Conservation (phyloP, 176 grass and related monocot genomes). For the Luzula sylvatica region DNA sequence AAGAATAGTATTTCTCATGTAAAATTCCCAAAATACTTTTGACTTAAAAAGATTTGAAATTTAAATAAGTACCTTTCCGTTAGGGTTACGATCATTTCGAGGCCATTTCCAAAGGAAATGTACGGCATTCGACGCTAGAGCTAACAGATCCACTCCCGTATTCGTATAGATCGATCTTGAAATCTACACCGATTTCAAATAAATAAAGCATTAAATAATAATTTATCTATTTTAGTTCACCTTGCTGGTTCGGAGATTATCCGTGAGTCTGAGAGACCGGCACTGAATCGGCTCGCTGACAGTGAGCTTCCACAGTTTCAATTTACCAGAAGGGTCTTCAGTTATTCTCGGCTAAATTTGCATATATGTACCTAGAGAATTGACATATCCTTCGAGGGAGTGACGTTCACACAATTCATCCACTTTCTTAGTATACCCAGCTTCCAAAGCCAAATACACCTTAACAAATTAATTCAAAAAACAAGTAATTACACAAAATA, state of each 20-base stretch:
- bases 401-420: constrained; percentile 79
- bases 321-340: constrained; percentile 76
- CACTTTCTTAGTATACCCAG: constrained; percentile 85
- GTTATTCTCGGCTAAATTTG: constrained; percentile 65
- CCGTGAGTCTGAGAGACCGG: constrained; percentile 69
- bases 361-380: constrained; percentile 50
- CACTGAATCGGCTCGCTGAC: constrained; percentile 77
- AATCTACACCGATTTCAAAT: too few relatives aligned
- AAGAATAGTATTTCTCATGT: constrained; percentile 27
- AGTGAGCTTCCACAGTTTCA: constrained; percentile 96
- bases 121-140: constrained; percentile 79
- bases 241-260: constrained; percentile 85
- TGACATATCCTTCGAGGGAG: constrained; percentile 71
- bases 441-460: constrained; percentile 94
- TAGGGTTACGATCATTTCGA: constrained; percentile 71
- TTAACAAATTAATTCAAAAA: constrained; percentile 24
- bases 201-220: not conserved
- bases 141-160: constrained; percentile 81
- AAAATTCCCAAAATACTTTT: too few relatives aligned
- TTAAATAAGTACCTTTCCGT: constrained; percentile 55
- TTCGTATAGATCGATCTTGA: constrained; percentile 96
- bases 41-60: constrained; percentile 12
- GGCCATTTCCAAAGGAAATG: constrained; percentile 99
- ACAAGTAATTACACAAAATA: too few relatives aligned
- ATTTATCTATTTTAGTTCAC: constrained; percentile 24